These are phyloP conservation scores for Exophiala calicioides DNA, from an alignment of 2,329 filamentous ascomycete species.

Conservation along the genomic window DNA sequence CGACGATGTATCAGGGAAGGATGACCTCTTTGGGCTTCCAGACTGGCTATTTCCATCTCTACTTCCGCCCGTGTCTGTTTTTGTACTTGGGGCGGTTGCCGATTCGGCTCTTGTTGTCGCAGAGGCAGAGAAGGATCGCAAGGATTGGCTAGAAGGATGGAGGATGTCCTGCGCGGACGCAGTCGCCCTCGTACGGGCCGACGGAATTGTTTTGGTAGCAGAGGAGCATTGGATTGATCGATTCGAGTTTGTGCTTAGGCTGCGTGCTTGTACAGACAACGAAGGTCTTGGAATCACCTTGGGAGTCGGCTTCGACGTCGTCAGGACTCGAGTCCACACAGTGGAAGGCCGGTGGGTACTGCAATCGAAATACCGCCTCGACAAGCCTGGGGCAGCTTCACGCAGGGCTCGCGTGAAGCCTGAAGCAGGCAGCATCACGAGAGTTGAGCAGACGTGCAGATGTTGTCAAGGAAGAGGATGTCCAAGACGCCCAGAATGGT, in stretches of 20 bases:
- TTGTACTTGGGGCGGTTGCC: no score
- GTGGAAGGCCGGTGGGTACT: conserved; percentile 11
- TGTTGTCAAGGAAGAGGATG: no score
- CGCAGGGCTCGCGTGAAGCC: conserved; percentile 25
- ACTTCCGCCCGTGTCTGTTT: no score
- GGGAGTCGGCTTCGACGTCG: not conserved
- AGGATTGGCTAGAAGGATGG: not conserved
- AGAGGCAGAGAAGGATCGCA: conserved; percentile 17
- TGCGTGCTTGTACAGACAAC: not conserved
- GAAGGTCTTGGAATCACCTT: not conserved
- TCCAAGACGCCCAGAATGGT: no score
- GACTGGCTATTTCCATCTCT: conserved; percentile 8
- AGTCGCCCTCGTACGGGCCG: not conserved
- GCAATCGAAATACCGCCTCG: conserved; percentile 29
- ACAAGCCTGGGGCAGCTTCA: conserved; percentile 28
- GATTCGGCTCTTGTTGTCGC: conserved; percentile 13
- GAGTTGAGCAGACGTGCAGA: no score
- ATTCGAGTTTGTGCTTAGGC: conserved; percentile 4
- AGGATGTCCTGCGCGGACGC: not conserved
- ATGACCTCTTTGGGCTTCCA: conserved; percentile 14
- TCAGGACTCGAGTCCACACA: not conserved
- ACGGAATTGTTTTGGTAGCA: no score
- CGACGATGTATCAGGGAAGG: conserved; percentile 64
- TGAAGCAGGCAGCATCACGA: conserved; percentile 21
- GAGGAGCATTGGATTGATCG: not conserved